A percentile compares a stretch with the other conserved stretches of the same genome.
phyloP scores from a whole-genome alignment of 345 rosid species.

The Noccaea bulbosa region DNA sequence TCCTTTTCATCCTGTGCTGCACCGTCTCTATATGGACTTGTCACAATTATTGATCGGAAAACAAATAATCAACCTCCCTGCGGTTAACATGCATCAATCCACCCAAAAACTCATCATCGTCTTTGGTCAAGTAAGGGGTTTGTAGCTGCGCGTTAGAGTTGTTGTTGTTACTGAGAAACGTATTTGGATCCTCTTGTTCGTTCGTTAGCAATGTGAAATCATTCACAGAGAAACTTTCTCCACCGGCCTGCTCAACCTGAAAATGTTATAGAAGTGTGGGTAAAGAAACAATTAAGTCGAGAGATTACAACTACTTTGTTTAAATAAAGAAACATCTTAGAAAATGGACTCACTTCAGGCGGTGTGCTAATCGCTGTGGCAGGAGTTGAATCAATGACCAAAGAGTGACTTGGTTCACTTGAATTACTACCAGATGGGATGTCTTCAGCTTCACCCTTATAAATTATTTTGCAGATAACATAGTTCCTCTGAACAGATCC shows the following conservation, averaged over 20 bases:
- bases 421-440: conserved; percentile 8
- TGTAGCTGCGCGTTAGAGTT: conserved; percentile 6
- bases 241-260: neutral
- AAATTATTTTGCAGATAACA: conserved; percentile 11
- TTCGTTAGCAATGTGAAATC: neutral
- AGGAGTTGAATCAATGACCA: neutral
- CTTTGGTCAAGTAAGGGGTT: neutral
- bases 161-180: neutral
- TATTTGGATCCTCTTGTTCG: conserved; percentile 7
- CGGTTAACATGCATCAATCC: too few relatives aligned
- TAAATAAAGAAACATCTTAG: neutral
- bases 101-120: too few relatives aligned
- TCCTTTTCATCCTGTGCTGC: too few relatives aligned
- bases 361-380: neutral
- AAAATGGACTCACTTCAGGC: conserved; percentile 6
- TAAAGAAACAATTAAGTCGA: neutral
- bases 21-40: too few relatives aligned
- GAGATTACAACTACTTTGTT: neutral
- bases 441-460: conserved; percentile 2
- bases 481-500: neutral
- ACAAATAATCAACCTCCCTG: too few relatives aligned
- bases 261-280: neutral
- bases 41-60: too few relatives aligned
- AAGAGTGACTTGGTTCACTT: conserved; percentile 6
- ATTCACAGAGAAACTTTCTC: neutral